Evolutionary conservation across 2,329 filamentous ascomycete species (phyloP).

Genomic region (Scedosporium boydii): DNA sequence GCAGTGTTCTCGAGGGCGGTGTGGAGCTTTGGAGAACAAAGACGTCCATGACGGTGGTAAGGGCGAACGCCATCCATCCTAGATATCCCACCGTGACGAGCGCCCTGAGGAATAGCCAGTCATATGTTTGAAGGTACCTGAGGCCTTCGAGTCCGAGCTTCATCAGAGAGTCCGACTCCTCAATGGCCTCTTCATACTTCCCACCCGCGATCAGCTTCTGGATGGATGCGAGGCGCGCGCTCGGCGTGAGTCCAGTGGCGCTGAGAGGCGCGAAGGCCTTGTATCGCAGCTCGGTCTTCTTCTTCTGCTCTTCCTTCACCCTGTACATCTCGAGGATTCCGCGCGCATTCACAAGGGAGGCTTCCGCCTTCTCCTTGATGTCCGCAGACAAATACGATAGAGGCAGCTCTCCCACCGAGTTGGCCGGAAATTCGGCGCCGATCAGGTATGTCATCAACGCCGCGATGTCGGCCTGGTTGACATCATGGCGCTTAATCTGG

Average conservation of each 20-base stretch:
- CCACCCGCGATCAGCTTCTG: constrained; percentile 55
- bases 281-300: constrained; percentile 65
- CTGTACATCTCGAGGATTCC: constrained; percentile 92
- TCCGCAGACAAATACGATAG: constrained; percentile 68
- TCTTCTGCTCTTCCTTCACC: constrained; percentile 84
- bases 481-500: constrained; percentile 76
- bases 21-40: constrained; percentile 71
- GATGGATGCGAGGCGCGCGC: constrained; percentile 60
- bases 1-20: constrained; percentile 50
- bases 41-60: constrained; percentile 79
- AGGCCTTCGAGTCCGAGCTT: constrained; percentile 70
- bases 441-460: constrained; percentile 90
- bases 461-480: constrained; percentile 87
- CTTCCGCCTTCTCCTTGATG: constrained; percentile 70
- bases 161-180: constrained; percentile 67
- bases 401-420: constrained; percentile 90
- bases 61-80: constrained; percentile 88
- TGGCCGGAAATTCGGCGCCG: constrained; percentile 84
- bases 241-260: constrained; percentile 50
- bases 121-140: constrained; percentile 92
- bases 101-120: constrained; percentile 90
- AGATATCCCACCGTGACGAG: constrained; percentile 85
- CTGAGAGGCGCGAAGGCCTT: constrained; percentile 64
- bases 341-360: constrained; percentile 73
- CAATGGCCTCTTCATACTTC: constrained; percentile 67